Percentiles rank a stretch among this genome's conserved stretches.
Evolutionary conservation across 352 stramenopile species (phyloP).

Genomic region (Globisporangium paroecandrum): DNA sequence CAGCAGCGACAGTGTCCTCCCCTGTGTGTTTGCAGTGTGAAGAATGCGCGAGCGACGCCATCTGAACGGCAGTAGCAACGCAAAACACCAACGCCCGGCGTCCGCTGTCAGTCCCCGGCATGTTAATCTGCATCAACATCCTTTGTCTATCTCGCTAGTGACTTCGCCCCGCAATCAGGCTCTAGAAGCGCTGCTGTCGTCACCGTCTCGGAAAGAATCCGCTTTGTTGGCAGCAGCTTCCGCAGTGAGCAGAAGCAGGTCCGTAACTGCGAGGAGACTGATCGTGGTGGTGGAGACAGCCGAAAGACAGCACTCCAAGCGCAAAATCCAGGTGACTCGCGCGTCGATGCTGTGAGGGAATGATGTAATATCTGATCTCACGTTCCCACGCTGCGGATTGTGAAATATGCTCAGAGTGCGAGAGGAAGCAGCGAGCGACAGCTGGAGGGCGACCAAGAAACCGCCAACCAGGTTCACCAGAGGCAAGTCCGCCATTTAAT

Average conservation of each 20-base stretch:
- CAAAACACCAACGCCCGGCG: conserved; percentile 8
- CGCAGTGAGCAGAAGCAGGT: conserved; percentile 10
- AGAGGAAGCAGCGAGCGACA: conserved; percentile 19
- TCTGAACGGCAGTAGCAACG: conserved; percentile 55
- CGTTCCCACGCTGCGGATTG: no score
- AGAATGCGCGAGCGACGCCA: conserved; percentile 47
- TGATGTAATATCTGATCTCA: no score
- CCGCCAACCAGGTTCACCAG: neutral
- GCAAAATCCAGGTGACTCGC: neutral
- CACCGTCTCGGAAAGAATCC: neutral
- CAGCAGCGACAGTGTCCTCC: neutral
- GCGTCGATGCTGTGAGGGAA: no score
- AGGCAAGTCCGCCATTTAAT: neutral
- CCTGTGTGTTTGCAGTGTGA: neutral
- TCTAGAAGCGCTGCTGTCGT: neutral
- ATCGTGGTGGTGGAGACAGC: neutral
- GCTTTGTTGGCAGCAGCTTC: neutral
- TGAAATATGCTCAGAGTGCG: conserved; percentile 21
- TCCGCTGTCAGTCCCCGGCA: conserved; percentile 2
- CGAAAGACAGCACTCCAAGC: neutral
- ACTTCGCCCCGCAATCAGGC: neutral
- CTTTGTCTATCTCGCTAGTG: neutral
- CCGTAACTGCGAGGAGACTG: conserved; percentile 23
- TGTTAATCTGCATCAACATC: neutral
- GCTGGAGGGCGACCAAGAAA: neutral